Conservation (phyloP, 495 filamentous ascomycete genomes). For the Cairneyella variabilis region DNA sequence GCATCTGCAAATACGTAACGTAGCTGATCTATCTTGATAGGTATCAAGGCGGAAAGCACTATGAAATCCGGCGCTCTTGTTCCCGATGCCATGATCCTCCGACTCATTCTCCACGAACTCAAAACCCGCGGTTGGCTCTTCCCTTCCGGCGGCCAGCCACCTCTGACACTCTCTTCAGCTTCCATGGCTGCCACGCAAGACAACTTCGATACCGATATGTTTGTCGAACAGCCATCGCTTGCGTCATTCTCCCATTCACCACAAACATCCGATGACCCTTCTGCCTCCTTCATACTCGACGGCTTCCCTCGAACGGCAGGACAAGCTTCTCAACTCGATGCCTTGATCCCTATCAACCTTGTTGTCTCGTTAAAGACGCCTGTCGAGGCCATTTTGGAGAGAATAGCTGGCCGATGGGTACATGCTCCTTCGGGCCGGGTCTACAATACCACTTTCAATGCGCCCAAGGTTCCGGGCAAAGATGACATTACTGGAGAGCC, state of each 20-base stretch:
- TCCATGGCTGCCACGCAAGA: slow-evolving; percentile 28
- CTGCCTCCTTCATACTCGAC: slow-evolving; percentile 90
- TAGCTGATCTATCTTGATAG: slow-evolving; percentile 36
- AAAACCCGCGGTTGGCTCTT: slow-evolving; percentile 76
- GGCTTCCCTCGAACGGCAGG: slow-evolving; percentile 86
- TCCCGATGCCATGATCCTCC: slow-evolving; percentile 84
- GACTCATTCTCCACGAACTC: slow-evolving; percentile 85
- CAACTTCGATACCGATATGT: slow-evolving; percentile 26
- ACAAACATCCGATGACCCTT: slow-evolving; percentile 59
- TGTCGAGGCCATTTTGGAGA: slow-evolving; percentile 74
- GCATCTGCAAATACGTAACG: not conserved
- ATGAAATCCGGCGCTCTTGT: slow-evolving; percentile 84
- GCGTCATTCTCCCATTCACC: slow-evolving; percentile 17
- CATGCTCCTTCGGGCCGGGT: slow-evolving; percentile 88
- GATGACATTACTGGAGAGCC: slow-evolving; percentile 92
- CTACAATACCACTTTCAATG: slow-evolving; percentile 91
- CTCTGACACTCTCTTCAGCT: slow-evolving; percentile 67
- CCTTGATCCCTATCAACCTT: slow-evolving; percentile 84
- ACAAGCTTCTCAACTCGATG: slow-evolving; percentile 75
- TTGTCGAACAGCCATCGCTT: slow-evolving; percentile 21
- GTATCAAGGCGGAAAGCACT: slow-evolving; percentile 80
- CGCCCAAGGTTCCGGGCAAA: slow-evolving; percentile 71
- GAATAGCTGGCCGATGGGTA: slow-evolving; percentile 89
- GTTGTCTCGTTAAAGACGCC: slow-evolving; percentile 70
- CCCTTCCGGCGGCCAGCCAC: slow-evolving; percentile 47